These are phyloP conservation scores for Suillus luteus DNA, from an alignment of 768 basidiomycete genomes.

Conservation along the genomic window DNA sequence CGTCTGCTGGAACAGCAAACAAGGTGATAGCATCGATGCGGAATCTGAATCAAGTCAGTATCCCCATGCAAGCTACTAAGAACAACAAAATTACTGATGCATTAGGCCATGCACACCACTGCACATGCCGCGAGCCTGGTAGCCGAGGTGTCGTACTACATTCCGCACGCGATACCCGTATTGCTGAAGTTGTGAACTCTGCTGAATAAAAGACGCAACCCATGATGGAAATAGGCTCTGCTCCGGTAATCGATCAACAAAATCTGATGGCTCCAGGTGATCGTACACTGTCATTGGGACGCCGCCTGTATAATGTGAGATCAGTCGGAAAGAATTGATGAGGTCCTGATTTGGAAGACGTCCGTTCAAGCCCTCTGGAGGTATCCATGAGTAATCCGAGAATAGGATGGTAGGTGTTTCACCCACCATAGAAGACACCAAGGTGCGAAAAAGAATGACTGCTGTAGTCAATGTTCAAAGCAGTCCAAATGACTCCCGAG, in stretches of 20 bases:
- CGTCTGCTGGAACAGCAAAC: constrained; percentile 82
- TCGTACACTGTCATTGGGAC: constrained; percentile 85
- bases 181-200: constrained; percentile 45
- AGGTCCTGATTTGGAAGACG: constrained; percentile 96
- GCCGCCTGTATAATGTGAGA: constrained; percentile 71
- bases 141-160: constrained; percentile 66
- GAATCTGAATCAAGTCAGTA: constrained; percentile 52
- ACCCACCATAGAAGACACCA: constrained; percentile 89
- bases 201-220: constrained; percentile 47
- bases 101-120: constrained; percentile 91
- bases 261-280: constrained; percentile 56
- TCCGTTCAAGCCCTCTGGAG: constrained; percentile 89
- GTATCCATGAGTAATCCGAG: constrained; percentile 6
- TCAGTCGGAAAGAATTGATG: constrained; percentile 75
- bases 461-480: constrained; percentile 92
- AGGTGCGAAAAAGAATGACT: constrained; percentile 96
- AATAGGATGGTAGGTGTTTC: not conserved
- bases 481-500: constrained; percentile 95
- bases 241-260: constrained; percentile 31
- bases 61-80: not conserved
- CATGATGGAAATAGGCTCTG: constrained; percentile 41
- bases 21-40: constrained; percentile 94
- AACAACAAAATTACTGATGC: constrained; percentile 59
- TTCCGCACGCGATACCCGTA: constrained; percentile 66
- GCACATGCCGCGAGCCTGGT: constrained; percentile 76